Evolutionary conservation across 1,284 basidiomycete genomes (phyloP), one percentile per base, ranked within the genome.

Genomic region (Caloboletus firmus): DNA sequence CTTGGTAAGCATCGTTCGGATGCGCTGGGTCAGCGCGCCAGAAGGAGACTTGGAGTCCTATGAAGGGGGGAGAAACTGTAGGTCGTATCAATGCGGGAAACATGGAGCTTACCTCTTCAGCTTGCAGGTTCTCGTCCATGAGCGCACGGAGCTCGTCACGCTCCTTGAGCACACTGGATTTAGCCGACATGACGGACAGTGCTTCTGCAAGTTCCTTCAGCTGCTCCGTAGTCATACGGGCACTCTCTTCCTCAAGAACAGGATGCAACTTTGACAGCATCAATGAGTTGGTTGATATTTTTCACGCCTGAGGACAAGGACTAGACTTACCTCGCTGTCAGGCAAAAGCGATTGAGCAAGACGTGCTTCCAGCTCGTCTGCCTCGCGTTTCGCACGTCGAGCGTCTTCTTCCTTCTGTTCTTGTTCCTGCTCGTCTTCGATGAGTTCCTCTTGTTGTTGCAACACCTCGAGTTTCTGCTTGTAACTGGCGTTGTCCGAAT

Each of bases 341-440:
- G 90, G 91, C 57, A 92, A 72, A 49, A 91, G 81, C 31, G 84
- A 86, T 65, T 88, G 80, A 30, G 88, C 90, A 59, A 87, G 79
- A 48, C 80, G 84, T 32, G 87, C 81, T 70, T 94, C 92, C 63
- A 77, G 66, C 62, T 90, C 85, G 60, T 85, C 87, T 45, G 86
- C 82, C 72, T 93, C 91, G 67, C 86, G 86, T 71, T 89, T 88
- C 42, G 87, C 89, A 62, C 92, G 87, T 59, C 93, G 85, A 36
- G 95, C 91, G 65, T 91, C 91, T 67, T 93, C 90, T 71, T 97
- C 95, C 72, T 97, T 95, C 72, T 93, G 84, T 65, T 99, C 97
- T 74, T 99, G 96, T 71, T 98, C 96, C 60, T 95, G 87, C 74
- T 99, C 96, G 70, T 98, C 96, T 72, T 98, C 95, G 69, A 99